These are phyloP conservation scores for Colletotrichum sp. DNA, from an alignment of 2,329 filamentous ascomycete species.

Conservation along the genomic window DNA sequence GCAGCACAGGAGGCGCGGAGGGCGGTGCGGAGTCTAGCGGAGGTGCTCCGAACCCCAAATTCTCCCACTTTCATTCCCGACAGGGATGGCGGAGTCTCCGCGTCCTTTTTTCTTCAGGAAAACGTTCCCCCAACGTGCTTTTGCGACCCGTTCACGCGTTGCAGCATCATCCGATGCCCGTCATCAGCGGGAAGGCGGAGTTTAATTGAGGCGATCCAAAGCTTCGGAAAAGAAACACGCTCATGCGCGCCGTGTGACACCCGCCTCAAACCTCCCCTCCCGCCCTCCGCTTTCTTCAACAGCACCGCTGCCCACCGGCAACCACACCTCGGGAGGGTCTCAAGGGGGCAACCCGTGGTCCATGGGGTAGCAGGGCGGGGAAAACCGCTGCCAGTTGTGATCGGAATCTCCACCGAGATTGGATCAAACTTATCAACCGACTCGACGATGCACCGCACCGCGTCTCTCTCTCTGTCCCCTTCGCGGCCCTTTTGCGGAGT, in stretches of 20 bases:
- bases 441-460: not conserved
- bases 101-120: not conserved
- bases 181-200: not conserved
- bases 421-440: not conserved
- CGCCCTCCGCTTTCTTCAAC: not conserved
- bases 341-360: not conserved
- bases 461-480: not conserved
- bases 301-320: not conserved
- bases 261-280: not conserved
- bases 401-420: not conserved
- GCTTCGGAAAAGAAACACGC: not conserved
- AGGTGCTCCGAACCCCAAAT: constrained; percentile 1
- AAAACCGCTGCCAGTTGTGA: not conserved
- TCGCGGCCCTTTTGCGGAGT: constrained; percentile 8
- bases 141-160: not conserved
- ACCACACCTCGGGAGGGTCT: not conserved
- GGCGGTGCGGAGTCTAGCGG: constrained; percentile 20
- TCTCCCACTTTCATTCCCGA: not conserved
- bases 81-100: constrained; percentile 19
- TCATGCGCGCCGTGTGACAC: not conserved
- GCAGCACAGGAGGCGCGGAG: not conserved
- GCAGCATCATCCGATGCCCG: not conserved
- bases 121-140: not conserved
- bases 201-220: not conserved
- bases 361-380: not conserved